Base-by-base conservation (phyloP, 2,329 filamentous ascomycete species). In the Fusarium musae region DNA sequence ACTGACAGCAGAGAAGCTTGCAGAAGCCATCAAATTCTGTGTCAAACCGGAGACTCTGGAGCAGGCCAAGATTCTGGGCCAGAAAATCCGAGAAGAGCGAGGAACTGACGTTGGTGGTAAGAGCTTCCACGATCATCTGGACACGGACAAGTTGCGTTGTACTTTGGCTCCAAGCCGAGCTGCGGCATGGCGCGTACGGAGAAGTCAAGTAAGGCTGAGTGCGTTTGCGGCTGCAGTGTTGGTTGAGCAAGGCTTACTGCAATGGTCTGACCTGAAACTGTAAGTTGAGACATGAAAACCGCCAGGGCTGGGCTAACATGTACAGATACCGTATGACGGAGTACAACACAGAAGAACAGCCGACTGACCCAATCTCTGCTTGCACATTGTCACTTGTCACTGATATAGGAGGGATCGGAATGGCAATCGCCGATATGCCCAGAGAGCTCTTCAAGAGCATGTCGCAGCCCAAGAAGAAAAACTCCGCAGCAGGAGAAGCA, bases 351-450 rank as follows among this genome's bases (percentile, higher is more conserved):
- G 93, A 94, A 66, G 90, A 92, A 37, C 92, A 95, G 49, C 94
- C 94, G 0, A 91, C 89, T 77, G 94, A 96, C 73, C 94, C 94
- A 0, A 89, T 97, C 30, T 91, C 92, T 19, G 94, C 93, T 26
- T 93, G 91, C 21, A 91, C 94, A 1, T 89, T 90, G 49, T 93
- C 95, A 0, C 83, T 98, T 2, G 85, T 97, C n/a, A 93, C 93
- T 10, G 96, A 95, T n/a, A 85, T 96, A 52, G 91, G 92, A 32
- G 92, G 89, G 43, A 91, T 98, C 64, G 89, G 93, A 77, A 93
- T 97, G 88, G 93, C 94, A 2, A 87, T 97, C 44, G 93, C 93
- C 2, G 94, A 97, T 77, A 88, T 92, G 74, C 90, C 90, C 5
- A 82, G 87, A 23, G 87, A 90, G 66, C 80, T 91, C 9, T 89